Conservation (phyloP, 2,329 filamentous ascomycete genomes). For the Fusarium oxysporum region DNA sequence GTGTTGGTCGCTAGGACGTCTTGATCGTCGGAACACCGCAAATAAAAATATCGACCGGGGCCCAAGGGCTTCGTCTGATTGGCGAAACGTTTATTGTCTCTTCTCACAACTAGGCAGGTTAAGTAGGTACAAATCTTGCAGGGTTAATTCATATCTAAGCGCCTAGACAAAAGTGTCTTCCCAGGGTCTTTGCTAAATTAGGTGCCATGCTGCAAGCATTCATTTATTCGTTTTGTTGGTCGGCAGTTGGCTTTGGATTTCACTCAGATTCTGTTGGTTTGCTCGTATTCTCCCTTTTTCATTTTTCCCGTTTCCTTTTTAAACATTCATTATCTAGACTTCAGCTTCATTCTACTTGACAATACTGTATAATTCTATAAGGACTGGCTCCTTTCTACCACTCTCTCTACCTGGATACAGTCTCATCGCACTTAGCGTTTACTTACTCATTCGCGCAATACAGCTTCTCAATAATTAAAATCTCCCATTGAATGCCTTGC, state of each 20-base stretch:
- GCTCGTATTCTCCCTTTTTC: not conserved
- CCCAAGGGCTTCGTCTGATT: not conserved
- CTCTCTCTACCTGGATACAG: not conserved
- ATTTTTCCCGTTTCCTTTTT: not conserved
- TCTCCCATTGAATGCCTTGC: accelerated
- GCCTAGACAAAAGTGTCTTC: not conserved
- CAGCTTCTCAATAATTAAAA: not conserved
- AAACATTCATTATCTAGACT: not conserved
- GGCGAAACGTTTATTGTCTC: not conserved
- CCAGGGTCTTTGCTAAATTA: not conserved
- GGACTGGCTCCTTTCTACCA: not conserved
- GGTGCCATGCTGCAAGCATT: not conserved
- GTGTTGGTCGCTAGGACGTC: not conserved
- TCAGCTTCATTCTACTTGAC: not conserved
- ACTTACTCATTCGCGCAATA: not conserved
- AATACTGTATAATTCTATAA: not conserved
- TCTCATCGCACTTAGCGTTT: not conserved
- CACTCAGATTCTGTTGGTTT: not conserved
- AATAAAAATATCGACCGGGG: not conserved
- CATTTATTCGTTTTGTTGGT: not conserved
- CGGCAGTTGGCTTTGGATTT: not conserved
- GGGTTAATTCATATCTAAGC: not conserved
- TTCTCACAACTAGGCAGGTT: not conserved
- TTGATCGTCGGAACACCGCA: not conserved
- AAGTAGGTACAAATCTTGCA: not conserved